Evolutionary conservation across 176 grass and related monocot genomes (phyloP), one percentile per base, ranked within the genome.

Genomic region (Lolium multiflorum): DNA sequence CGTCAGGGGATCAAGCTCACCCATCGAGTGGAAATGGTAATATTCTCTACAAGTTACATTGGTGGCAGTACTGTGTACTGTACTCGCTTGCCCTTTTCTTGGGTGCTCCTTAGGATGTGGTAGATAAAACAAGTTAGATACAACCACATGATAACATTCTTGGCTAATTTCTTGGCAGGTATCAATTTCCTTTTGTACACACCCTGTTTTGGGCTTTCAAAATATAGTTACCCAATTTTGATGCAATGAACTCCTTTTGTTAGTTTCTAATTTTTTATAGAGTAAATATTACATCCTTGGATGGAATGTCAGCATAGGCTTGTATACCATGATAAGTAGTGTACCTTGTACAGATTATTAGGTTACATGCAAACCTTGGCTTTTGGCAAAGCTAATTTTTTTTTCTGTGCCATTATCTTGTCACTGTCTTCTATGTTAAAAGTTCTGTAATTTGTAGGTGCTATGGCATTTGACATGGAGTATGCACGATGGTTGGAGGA

Each of bases 401-500:
- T 25, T 31, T 72, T 74, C 51, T 51, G 20, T 83, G 48, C 7
- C 78, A 86, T 83, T 63, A 44, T 84, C 80, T 2, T 57, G 31
- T 26, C 22, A 78, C 71, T 84, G 67, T 50, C 39, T 80, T 85
- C 52, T 77, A 24, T 77, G 57, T 41, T 84, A 49, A 82, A 82
- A 86, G 49, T 55, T 73, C 47, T 78, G 55, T 89, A 52, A 22
- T 81, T 78, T 90, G 28, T 89, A 97, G 95, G 95, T 69, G 95
- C 92, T 81, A 81, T 97, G 87, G 87, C 87, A 68, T 97, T 97
- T 88, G 95, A 97, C 68, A 89, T 95, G 89, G 95, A 95, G 41
- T 95, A 97, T 86, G 79, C 92, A 81, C 87, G 79, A 62, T 97
- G 95, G 95, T 81, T 97, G 55, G 95, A 97, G 84, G 92, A 95